Evolutionary conservation across 2,329 filamentous ascomycete genomes (phyloP).

Genomic region (Fusarium luffae): DNA sequence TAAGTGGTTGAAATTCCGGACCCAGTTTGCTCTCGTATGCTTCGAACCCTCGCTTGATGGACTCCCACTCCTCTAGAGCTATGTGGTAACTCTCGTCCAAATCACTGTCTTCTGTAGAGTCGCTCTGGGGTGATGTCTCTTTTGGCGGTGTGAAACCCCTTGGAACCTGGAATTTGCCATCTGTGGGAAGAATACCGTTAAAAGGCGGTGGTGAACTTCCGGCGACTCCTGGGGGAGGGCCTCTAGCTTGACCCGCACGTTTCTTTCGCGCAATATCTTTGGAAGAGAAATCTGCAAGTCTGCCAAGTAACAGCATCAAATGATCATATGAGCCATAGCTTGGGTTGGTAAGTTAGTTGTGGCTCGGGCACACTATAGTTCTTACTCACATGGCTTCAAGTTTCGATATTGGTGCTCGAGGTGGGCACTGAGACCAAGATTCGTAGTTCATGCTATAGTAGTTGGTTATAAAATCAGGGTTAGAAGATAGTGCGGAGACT

Average conservation of each 20-base stretch:
- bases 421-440: constrained; percentile 87
- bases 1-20: constrained; percentile 79
- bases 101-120: constrained; percentile 63
- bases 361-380: too few species aligned
- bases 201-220: constrained; percentile 57
- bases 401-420: constrained; percentile 81
- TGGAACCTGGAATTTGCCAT: constrained; percentile 61
- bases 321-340: constrained; percentile 93
- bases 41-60: constrained; percentile 77
- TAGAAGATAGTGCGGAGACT: constrained; percentile 54
- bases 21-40: constrained; percentile 74
- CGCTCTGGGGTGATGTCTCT: constrained; percentile 56
- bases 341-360: constrained; percentile 41
- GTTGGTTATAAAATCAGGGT: constrained; percentile 31
- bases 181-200: constrained; percentile 66
- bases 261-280: constrained; percentile 84
- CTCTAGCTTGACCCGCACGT: constrained; percentile 60
- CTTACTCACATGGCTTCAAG: constrained; percentile 74
- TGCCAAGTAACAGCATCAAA: constrained; percentile 81
- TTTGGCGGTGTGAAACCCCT: constrained; percentile 66
- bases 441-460: constrained; percentile 77
- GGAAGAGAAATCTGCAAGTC: constrained; percentile 81
- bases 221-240: constrained; percentile 45
- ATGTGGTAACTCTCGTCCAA: constrained; percentile 72
- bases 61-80: constrained; percentile 83